Evolutionary conservation across 2,329 filamentous ascomycete species (phyloP), one percentile per base, ranked within the genome.

Genomic region (Trichophyton schoenleinii): DNA sequence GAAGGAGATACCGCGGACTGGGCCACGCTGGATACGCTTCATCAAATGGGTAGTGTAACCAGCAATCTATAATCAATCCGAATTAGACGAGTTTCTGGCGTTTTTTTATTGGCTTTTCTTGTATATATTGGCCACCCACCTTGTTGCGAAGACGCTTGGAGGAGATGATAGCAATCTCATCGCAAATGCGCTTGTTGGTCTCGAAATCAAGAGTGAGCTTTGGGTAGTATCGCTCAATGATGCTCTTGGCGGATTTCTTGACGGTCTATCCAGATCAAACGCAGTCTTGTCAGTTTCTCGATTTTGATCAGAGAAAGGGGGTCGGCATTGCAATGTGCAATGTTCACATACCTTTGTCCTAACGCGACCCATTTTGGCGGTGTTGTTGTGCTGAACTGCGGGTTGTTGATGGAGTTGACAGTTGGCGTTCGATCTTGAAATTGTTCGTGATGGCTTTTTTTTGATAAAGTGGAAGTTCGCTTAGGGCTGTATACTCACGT

Each of bases 1-100:
- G 91, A 99, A 99, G 80, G 95, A 99, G 82, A 99, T 99, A 84
- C 94, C 94, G 74, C 94, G 95, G 80, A 99, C 94, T 69, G 94
- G 94, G 69, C 94, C 94, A 79, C 94, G 91, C 85, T 97, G 94
- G 73, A 99, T 99, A 81, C 94, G 94, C 87, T 97, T 97, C 95
- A 99, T 99, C 80, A 95, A 79, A 78, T 95, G 91, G 70, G 94
- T 97, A 73, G 92, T 96, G 87, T 96, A 97, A 74, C 94, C 94
- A 75, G 94, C 91, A 82, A 96, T 95, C 89, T 92, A 69, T 60
- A 64, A 9, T 18, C 15, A 20, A 38, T 49, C 25, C n/a, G 46
- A 52, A 52, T 52, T 52, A 25, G 53, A 46, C n/a, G 1, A 25
- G 9, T n/a, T 22, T 41, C 6, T n/a, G 59, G 18, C 15, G 15